Conservation (phyloP, 2,329 filamentous ascomycete genomes). For the Lachnellula subtilissima region DNA sequence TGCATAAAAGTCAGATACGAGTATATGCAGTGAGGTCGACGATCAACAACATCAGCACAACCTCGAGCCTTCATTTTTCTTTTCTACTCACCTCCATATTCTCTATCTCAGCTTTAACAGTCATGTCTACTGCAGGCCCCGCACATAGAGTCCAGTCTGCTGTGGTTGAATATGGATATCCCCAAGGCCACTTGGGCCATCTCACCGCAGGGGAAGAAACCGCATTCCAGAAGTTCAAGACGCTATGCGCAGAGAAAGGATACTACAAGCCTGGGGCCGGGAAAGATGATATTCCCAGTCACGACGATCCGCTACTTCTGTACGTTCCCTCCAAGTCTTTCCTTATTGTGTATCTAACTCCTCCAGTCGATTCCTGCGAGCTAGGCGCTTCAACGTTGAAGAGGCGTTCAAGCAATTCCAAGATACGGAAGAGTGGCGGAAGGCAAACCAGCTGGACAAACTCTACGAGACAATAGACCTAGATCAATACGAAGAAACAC, state of each 20-base stretch:
- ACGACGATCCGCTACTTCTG: conserved; percentile 71
- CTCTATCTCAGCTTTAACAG: background rate
- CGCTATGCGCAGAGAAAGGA: conserved; percentile 57
- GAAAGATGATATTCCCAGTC: conserved; percentile 42
- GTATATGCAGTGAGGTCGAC: no score
- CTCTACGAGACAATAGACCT: conserved; percentile 85
- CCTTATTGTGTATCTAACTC: background rate
- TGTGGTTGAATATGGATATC: conserved; percentile 50
- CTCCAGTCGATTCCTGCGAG: conserved; percentile 74
- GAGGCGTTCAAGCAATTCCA: conserved; percentile 82
- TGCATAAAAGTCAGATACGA: no score
- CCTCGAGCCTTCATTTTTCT: background rate
- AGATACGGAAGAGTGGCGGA: conserved; percentile 83
- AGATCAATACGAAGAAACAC: conserved; percentile 75
- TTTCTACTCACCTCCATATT: background rate
- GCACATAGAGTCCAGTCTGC: conserved; percentile 31
- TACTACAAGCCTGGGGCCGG: conserved; percentile 49
- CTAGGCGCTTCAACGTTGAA: conserved; percentile 71
- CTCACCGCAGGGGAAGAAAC: conserved; percentile 64
- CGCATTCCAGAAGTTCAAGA: conserved; percentile 69
- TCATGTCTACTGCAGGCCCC: conserved; percentile 27
- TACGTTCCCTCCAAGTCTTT: conserved; percentile 37
- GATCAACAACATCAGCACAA: background rate
- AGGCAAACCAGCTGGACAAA: conserved; percentile 69
- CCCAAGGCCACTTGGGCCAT: conserved; percentile 75